phyloP scores from a whole-genome alignment of 2,329 filamentous ascomycete species.

The Macrophomina pseudophaseolina region DNA sequence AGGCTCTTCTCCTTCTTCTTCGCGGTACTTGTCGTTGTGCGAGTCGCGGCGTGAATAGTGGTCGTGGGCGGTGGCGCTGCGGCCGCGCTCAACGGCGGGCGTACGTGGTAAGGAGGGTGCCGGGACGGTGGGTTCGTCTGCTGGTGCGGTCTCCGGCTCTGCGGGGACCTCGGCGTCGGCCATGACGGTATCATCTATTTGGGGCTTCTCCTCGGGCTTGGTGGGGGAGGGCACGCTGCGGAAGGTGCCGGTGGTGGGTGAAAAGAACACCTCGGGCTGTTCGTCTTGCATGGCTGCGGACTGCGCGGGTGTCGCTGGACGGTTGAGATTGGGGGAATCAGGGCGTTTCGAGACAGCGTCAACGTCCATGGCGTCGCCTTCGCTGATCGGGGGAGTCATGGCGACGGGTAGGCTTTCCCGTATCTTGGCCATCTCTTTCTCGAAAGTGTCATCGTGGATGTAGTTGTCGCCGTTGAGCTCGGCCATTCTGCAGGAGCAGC shows the following conservation, averaged over 20 bases:
- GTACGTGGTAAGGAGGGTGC: constrained; percentile 31
- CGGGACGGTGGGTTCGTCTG: not conserved
- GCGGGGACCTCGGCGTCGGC: constrained; percentile 1
- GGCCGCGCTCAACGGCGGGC: constrained; percentile 30
- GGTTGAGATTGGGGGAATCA: not conserved
- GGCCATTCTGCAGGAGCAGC: constrained; percentile 63
- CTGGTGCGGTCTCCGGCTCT: not conserved
- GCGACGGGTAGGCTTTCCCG: constrained; percentile 54
- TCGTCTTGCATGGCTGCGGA: constrained; percentile 27
- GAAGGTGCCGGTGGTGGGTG: constrained; percentile 47
- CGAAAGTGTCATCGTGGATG: constrained; percentile 44
- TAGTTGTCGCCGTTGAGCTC: constrained; percentile 46
- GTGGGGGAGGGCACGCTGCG: constrained; percentile 39
- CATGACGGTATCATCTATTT: constrained; percentile 18
- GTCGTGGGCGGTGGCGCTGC: constrained; percentile 30
- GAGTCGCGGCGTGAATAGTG: not conserved
- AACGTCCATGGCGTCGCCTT: constrained; percentile 56
- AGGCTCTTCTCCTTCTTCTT: constrained; percentile 12
- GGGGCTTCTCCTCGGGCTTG: constrained; percentile 30
- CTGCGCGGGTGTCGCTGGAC: constrained; percentile 10
- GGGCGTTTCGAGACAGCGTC: not conserved
- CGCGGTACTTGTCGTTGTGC: not conserved
- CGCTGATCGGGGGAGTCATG: constrained; percentile 67
- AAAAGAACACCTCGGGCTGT: constrained; percentile 37
- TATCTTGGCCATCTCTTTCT: constrained; percentile 43